A percentile compares a stretch with the other conserved stretches of the same genome.
phyloP scores from a whole-genome alignment of 192 early-diverging fungal species.

The Gonapodya prolifera region DNA sequence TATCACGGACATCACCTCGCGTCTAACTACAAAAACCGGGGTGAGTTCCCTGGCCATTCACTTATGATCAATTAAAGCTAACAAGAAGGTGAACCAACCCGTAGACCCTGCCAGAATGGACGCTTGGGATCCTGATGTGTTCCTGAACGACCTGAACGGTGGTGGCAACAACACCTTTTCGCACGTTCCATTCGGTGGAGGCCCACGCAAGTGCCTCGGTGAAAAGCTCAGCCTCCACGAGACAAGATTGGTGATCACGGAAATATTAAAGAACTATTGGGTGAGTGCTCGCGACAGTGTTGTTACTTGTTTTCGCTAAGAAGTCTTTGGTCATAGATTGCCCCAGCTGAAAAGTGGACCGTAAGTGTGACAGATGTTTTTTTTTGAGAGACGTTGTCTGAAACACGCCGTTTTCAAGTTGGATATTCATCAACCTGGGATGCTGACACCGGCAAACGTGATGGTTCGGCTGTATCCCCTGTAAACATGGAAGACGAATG shows the following conservation, averaged over 20 bases:
- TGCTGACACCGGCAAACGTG: neutral
- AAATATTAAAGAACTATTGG: neutral
- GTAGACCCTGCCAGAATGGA: neutral
- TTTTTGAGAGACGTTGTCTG: no score
- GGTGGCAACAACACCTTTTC: neutral
- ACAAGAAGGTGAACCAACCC: no score
- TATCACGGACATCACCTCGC: neutral
- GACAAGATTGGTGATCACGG: neutral
- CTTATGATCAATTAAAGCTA: no score
- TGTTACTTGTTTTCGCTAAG: neutral
- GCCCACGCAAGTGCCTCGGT: conserved; percentile 4
- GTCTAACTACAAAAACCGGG: neutral
- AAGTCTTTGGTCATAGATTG: neutral
- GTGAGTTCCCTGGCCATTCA: neutral
- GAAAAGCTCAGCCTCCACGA: neutral
- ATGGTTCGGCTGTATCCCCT: neutral
- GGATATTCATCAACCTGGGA: conserved; percentile 1
- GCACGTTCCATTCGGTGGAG: neutral
- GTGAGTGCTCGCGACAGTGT: neutral
- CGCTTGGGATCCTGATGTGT: neutral
- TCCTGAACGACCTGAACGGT: neutral
- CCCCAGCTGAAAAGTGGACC: neutral
- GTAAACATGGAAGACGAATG: neutral
- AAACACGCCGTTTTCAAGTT: neutral
- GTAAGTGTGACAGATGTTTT: neutral